phyloP scores from a whole-genome alignment of 805 yeast species.

The Teunomyces lycoperdinae region DNA sequence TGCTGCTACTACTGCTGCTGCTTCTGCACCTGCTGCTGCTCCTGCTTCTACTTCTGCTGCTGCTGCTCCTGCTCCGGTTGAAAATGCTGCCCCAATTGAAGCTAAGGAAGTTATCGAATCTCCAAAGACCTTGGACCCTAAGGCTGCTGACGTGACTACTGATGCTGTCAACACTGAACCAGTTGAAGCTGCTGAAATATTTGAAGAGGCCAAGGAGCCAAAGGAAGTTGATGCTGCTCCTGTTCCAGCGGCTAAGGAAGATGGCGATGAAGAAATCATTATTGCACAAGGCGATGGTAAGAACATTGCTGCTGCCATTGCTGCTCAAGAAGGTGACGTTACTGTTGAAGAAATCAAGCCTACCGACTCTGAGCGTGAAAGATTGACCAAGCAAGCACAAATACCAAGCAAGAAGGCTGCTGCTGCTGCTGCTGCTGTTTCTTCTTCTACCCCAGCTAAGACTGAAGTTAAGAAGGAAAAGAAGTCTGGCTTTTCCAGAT shows the following conservation, averaged over 20 bases:
- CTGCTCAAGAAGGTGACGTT: constrained; percentile 34
- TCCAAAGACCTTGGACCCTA: background rate
- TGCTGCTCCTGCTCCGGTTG: background rate
- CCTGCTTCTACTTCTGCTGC: too few relatives aligned
- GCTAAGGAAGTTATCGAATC: constrained; percentile 9
- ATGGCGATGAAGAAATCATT: constrained; percentile 36
- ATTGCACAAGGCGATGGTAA: constrained; percentile 36
- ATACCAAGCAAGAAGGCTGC: constrained; percentile 2
- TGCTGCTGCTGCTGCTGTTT: constrained; percentile 9
- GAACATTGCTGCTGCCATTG: constrained; percentile 33
- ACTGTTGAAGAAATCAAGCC: constrained; percentile 43
- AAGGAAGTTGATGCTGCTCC: constrained; percentile 7
- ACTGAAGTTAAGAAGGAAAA: constrained; percentile 10
- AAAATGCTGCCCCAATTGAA: constrained; percentile 5
- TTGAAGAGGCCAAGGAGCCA: constrained; percentile 3
- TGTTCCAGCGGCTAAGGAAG: constrained; percentile 5
- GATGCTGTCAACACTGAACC: constrained; percentile 12
- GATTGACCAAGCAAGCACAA: constrained; percentile 33
- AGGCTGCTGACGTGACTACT: constrained; percentile 7
- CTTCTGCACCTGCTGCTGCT: background rate
- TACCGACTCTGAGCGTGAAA: constrained; percentile 35
- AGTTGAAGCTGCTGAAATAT: constrained; percentile 9
- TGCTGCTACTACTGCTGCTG: background rate
- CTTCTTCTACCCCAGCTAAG: constrained; percentile 13
- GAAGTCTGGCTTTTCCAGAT: constrained; percentile 13